These are phyloP conservation scores for Sporothrix inflata DNA, from an alignment of 2,329 filamentous ascomycete species.

Conservation along the genomic window DNA sequence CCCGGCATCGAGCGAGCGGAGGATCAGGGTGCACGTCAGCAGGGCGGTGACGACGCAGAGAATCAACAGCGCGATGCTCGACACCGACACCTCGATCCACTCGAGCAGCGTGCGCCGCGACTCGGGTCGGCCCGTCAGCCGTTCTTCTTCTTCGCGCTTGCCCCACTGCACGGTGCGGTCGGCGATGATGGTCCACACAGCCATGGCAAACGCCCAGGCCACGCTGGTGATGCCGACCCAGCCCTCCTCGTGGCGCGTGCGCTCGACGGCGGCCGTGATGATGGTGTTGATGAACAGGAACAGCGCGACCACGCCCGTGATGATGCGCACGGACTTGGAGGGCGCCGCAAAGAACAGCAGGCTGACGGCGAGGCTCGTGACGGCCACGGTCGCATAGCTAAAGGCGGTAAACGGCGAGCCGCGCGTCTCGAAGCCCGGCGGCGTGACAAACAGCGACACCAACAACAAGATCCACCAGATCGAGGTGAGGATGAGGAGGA, in stretches of 20 bases:
- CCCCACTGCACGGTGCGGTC: constrained; percentile 88
- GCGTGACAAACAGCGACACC: constrained; percentile 88
- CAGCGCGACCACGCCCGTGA: constrained; percentile 67
- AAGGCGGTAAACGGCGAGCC: constrained; percentile 94
- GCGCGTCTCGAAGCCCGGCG: constrained; percentile 80
- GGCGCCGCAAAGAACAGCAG: constrained; percentile 88
- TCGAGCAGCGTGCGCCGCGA: constrained; percentile 79
- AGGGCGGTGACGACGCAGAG: constrained; percentile 72
- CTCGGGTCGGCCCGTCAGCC: constrained; percentile 86
- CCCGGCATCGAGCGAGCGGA: constrained; percentile 78
- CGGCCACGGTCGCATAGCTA: constrained; percentile 76
- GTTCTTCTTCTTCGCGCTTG: constrained; percentile 89
- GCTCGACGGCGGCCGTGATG: constrained; percentile 74
- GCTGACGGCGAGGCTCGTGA: constrained; percentile 73
- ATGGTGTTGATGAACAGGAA: constrained; percentile 76
- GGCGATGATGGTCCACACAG: constrained; percentile 75
- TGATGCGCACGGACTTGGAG: constrained; percentile 75
- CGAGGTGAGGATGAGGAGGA: constrained; percentile 75
- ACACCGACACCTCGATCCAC: constrained; percentile 79
- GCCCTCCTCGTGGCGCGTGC: constrained; percentile 79
- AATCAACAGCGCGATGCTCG: constrained; percentile 70
- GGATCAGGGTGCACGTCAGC: constrained; percentile 75
- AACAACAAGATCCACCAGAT: constrained; percentile 92
- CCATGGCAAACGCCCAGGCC: constrained; percentile 77
- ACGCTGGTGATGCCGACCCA: constrained; percentile 89